Evolutionary conservation across 1,139 yeast species (phyloP).

Genomic region (Schwanniomyces etchellsii): DNA sequence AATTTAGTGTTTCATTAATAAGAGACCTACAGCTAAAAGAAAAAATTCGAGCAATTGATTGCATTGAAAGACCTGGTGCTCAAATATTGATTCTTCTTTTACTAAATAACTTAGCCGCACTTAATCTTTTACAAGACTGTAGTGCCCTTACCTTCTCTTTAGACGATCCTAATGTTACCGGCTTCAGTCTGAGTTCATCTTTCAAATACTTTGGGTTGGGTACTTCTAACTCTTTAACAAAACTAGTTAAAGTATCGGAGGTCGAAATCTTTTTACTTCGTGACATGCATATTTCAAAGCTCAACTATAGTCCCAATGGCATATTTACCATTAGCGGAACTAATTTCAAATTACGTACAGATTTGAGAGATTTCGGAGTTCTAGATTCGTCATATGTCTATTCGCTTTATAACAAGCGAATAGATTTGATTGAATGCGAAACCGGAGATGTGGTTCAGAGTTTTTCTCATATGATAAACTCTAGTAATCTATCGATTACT

Average conservation of each 20-base stretch:
- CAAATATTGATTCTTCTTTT: too few species aligned
- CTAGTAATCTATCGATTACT: constrained; percentile 16
- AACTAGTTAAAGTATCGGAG: constrained; percentile 15
- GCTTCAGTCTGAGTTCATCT: constrained; percentile 9
- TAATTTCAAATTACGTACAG: too few species aligned
- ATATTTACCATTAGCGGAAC: too few species aligned
- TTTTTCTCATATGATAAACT: constrained; percentile 27
- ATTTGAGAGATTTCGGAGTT: too few species aligned
- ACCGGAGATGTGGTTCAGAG: constrained; percentile 41
- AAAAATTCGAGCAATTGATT: too few species aligned
- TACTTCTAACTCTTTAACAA: constrained; percentile 15
- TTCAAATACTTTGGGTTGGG: constrained; percentile 27
- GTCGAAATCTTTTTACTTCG: constrained; percentile 19
- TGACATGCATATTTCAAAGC: constrained; percentile 20
- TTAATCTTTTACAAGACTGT: too few species aligned
- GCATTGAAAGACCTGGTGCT: too few species aligned
- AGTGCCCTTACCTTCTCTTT: background rate
- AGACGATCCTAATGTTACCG: background rate
- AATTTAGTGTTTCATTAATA: too few species aligned
- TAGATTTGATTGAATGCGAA: constrained; percentile 41
- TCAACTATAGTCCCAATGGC: constrained; percentile 9
- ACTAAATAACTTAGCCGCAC: too few species aligned
- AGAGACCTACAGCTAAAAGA: too few species aligned
- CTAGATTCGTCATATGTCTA: constrained; percentile 44
- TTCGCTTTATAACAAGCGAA: constrained; percentile 29